phyloP scores from a whole-genome alignment of 306 rosid species.

The Rubus parviflorus region DNA sequence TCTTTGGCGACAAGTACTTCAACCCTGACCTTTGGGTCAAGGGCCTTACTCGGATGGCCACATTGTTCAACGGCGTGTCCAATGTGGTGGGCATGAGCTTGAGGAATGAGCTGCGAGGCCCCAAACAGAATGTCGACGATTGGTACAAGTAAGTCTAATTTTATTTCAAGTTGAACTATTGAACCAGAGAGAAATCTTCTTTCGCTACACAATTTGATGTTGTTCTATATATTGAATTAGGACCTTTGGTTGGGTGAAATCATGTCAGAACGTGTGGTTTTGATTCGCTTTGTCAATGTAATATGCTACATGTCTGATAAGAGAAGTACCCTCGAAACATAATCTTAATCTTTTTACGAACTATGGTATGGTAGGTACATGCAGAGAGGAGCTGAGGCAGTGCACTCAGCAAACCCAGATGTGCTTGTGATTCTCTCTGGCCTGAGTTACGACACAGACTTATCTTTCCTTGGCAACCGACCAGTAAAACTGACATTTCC shows the following conservation, averaged over 20 bases:
- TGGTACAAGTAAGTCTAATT: conserved; percentile 67
- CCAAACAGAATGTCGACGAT: conserved; percentile 65
- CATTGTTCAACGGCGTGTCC: conserved; percentile 54
- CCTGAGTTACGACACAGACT: conserved; percentile 58
- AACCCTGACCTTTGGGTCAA: conserved; percentile 60
- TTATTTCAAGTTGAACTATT: background rate
- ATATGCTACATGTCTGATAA: background rate
- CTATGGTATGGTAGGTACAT: conserved; percentile 53
- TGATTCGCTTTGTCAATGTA: background rate
- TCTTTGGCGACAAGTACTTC: conserved; percentile 70
- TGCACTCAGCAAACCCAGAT: conserved; percentile 73
- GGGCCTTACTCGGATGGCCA: conserved; percentile 81
- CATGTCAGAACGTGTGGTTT: background rate
- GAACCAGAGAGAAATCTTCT: background rate
- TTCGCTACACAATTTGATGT: background rate
- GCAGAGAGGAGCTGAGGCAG: conserved; percentile 90
- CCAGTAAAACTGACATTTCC: conserved; percentile 53
- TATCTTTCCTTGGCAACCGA: conserved; percentile 53
- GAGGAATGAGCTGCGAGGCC: conserved; percentile 87
- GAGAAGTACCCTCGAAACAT: background rate
- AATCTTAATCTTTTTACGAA: background rate
- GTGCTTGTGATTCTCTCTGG: conserved; percentile 84
- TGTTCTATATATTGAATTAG: background rate
- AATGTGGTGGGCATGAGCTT: conserved; percentile 83
- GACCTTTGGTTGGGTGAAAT: background rate